Base-by-base conservation (phyloP, 2,329 filamentous ascomycete genomes). In the Geosmithia morbida region DNA sequence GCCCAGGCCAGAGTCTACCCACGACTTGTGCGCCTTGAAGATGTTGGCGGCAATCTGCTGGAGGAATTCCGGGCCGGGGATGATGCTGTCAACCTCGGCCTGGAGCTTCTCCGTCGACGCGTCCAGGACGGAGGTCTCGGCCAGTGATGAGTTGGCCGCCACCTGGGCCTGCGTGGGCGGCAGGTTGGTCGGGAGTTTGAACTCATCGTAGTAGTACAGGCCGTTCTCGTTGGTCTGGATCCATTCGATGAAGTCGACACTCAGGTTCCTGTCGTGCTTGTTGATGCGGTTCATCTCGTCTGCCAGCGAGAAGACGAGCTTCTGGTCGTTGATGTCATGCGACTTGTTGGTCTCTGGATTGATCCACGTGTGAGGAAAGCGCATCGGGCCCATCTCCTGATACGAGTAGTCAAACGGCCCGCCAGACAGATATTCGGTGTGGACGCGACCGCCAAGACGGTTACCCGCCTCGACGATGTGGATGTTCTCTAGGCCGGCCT, bases 371-470 rank as follows among this genome's bases (percentile, higher is more conserved):
- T 75, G 69, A 2, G 66, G 69, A 16, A 74, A 66, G 0, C 79
- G 66, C 78, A 83, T 83, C 0, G 78, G 76, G 0, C 80, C 80
- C 75, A 71, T 71, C 56, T 83, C 80, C 54, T 83, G 78, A 57
- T 84, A 83, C 18, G 79, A 77, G 55, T 83, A 83, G 50, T 82
- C 69, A 18, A 73, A 71, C 0, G 77, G 75, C 0, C 67, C 74
- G 3, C 71, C 74, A 2, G 71, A 70, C 2, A 84, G 68, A 48
- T 83, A 83, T 48, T 70, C 70, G 2, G 80, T 84, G 48, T 76
- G 75, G 0, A 84, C 72, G 18, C 81, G 72, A 3, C 80, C 79
- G 16, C 81, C 81, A 14, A 83, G 68, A 7, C 80, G 68, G 40
- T 75, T 59, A 6, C 70, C 72, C 0, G 76, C 74, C 57, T 85